Conservation (phyloP, 805 yeast species). For the Candida nitratophila region DNA sequence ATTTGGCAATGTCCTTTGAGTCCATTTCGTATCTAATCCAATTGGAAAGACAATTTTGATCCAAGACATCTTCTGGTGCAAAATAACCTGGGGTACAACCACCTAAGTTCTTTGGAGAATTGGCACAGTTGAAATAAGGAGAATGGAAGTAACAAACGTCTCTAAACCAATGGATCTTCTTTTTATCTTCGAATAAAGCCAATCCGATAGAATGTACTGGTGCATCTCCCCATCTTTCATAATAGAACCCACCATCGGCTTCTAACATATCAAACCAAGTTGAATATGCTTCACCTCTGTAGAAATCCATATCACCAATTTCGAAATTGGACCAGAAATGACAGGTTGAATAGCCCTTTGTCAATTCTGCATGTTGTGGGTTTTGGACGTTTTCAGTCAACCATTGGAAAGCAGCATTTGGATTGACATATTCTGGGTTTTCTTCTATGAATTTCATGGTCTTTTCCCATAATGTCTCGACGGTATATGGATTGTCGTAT, state of each 20-base stretch:
- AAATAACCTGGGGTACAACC: slow-evolving; percentile 15
- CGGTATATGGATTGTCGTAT: slow-evolving; percentile 58
- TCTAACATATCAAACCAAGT: slow-evolving; percentile 65
- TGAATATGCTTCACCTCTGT: slow-evolving; percentile 62
- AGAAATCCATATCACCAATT: slow-evolving; percentile 66
- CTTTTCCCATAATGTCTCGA: slow-evolving; percentile 70
- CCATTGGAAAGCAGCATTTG: slow-evolving; percentile 62
- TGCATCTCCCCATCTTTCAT: slow-evolving; percentile 60
- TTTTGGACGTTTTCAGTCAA: slow-evolving; percentile 64
- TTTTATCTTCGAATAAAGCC: slow-evolving; percentile 39
- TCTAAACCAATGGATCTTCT: slow-evolving; percentile 44
- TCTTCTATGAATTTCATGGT: slow-evolving; percentile 56
- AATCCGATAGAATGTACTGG: slow-evolving; percentile 47
- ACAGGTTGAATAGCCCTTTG: slow-evolving; percentile 66
- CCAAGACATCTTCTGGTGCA: slow-evolving; percentile 29
- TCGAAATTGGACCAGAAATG: slow-evolving; percentile 90
- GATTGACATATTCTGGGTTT: slow-evolving; percentile 51
- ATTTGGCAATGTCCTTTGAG: slow-evolving; percentile 9
- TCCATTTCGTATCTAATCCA: slow-evolving; percentile 46
- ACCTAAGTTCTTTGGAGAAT: slow-evolving; percentile 17
- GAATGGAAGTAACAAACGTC: slow-evolving; percentile 45
- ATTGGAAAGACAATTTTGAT: slow-evolving; percentile 64
- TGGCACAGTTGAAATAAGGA: slow-evolving; percentile 43
- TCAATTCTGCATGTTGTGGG: slow-evolving; percentile 35
- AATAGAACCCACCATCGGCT: slow-evolving; percentile 72